phyloP scores from a whole-genome alignment of 495 filamentous ascomycete species.

The Penicillium waksmanii region DNA sequence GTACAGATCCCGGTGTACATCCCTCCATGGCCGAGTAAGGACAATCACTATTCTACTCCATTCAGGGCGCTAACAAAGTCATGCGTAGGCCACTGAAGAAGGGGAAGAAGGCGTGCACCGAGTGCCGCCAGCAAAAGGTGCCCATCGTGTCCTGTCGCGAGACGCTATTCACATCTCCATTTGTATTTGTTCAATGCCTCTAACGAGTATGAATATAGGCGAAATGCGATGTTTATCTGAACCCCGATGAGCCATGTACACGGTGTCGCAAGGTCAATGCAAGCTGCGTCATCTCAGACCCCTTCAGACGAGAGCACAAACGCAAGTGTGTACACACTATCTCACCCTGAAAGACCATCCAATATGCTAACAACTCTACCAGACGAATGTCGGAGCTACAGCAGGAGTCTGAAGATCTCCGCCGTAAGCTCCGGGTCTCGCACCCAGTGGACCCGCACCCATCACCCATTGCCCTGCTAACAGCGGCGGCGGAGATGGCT shows the following conservation, averaged over 20 bases:
- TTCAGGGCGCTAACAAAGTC: conserved; percentile 12
- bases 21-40: conserved; percentile 23
- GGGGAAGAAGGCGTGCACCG: conserved; percentile 48
- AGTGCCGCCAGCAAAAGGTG: conserved; percentile 52
- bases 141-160: neutral
- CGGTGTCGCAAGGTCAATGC: conserved; percentile 44
- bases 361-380: neutral
- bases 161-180: neutral
- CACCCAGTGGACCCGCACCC: conserved; percentile 26
- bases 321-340: conserved; percentile 36
- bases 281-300: conserved; percentile 44
- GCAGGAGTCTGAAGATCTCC: conserved; percentile 43
- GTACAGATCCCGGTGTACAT: neutral
- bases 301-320: conserved; percentile 50
- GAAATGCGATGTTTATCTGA: conserved; percentile 47
- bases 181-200: neutral
- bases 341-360: neutral
- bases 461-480: conserved; percentile 36
- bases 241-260: conserved; percentile 37
- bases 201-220: conserved; percentile 24
- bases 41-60: neutral
- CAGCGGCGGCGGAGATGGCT: conserved; percentile 37
- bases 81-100: conserved; percentile 39
- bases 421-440: conserved; percentile 35
- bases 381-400: conserved; percentile 44